These are phyloP conservation scores for Aureobasidium namibiae DNA, from an alignment of 2,329 filamentous ascomycete species.

Conservation along the genomic window DNA sequence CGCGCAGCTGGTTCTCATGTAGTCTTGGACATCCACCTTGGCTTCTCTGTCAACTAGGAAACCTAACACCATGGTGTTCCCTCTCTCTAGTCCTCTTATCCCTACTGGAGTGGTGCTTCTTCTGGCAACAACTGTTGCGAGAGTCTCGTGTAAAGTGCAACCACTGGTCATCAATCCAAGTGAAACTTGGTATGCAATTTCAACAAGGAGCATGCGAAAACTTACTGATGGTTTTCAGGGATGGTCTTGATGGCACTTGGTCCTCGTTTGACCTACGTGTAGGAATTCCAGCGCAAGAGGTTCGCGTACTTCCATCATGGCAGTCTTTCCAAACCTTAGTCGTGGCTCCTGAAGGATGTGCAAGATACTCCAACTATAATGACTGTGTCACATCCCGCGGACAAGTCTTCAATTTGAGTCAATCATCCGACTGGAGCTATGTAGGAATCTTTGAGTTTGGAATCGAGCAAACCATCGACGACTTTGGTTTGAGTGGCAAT, in stretches of 20 bases:
- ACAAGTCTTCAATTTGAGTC: constrained; percentile 45
- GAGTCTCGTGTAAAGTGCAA: not conserved
- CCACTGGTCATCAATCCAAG: constrained; percentile 23
- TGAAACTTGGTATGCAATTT: constrained; percentile 18
- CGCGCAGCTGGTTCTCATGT: not conserved
- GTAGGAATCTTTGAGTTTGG: constrained; percentile 55
- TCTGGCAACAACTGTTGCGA: not conserved
- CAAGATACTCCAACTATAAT: constrained; percentile 23
- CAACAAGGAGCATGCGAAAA: not conserved
- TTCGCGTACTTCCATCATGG: constrained; percentile 57
- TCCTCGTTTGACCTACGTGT: constrained; percentile 57
- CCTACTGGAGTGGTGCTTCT: not conserved
- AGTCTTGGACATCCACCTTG: not conserved
- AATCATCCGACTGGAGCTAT: constrained; percentile 51
- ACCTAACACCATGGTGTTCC: not conserved
- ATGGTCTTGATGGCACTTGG: constrained; percentile 62
- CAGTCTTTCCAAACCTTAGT: constrained; percentile 64
- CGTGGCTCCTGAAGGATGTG: constrained; percentile 51
- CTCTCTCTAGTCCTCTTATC: not conserved
- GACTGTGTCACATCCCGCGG: constrained; percentile 51
- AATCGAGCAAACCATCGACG: constrained; percentile 34
- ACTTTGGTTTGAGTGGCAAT: constrained; percentile 52
- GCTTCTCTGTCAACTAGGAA: not conserved
- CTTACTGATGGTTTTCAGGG: constrained; percentile 34
- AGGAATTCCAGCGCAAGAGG: constrained; percentile 45